Evolutionary conservation across 495 filamentous ascomycete species (phyloP).

Genomic region (Aspergillus sparsus): DNA sequence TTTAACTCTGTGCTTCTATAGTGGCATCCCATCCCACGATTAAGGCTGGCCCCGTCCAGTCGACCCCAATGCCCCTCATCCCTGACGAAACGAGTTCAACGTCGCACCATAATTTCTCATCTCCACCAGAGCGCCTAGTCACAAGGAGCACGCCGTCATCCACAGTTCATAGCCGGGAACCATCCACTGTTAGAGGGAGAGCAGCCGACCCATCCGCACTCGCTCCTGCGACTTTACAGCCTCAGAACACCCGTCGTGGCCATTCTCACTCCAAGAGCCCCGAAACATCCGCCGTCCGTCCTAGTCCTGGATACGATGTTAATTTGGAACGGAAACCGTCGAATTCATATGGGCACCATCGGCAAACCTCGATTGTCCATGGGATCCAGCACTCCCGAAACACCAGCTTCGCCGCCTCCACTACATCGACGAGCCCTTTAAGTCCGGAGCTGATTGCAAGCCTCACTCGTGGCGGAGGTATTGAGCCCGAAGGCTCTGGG

Average conservation of each 20-base stretch:
- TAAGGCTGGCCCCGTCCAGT: constrained; percentile 45
- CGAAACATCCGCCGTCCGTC: constrained; percentile 42
- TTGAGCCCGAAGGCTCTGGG: constrained; percentile 29
- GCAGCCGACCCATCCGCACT: constrained; percentile 42
- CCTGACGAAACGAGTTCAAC: constrained; percentile 43
- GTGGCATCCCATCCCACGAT: constrained; percentile 46
- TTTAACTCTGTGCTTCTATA: constrained; percentile 24
- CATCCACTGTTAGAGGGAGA: constrained; percentile 48
- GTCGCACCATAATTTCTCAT: constrained; percentile 46
- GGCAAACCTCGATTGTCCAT: constrained; percentile 93
- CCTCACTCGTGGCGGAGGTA: constrained; percentile 45
- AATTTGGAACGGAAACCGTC: constrained; percentile 70
- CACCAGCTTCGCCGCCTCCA: constrained; percentile 64
- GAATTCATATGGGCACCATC: constrained; percentile 80
- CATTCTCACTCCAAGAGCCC: constrained; percentile 60
- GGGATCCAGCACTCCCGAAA: constrained; percentile 92
- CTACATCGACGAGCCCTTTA: constrained; percentile 72
- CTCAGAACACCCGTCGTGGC: constrained; percentile 44
- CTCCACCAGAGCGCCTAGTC: constrained; percentile 43
- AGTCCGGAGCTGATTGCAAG: constrained; percentile 81
- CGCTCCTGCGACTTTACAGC: constrained; percentile 44
- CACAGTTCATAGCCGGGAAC: constrained; percentile 51
- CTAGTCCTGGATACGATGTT: constrained; percentile 49
- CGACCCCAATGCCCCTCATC: constrained; percentile 47
- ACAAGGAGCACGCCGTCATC: constrained; percentile 51